Evolutionary conservation across 176 grass and related monocot genomes (phyloP).

Genomic region (Chloris gayana): DNA sequence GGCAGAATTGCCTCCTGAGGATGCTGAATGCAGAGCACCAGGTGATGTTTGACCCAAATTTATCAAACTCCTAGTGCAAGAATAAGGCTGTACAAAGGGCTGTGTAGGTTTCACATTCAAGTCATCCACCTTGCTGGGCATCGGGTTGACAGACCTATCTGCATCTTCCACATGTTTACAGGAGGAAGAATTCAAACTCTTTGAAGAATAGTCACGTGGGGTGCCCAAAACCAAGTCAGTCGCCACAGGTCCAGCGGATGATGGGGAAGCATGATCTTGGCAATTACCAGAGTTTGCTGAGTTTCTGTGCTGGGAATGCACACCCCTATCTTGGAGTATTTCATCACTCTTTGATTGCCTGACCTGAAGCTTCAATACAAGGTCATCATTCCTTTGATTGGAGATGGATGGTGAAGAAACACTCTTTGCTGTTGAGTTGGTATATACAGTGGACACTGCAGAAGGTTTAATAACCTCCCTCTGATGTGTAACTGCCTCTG

Average conservation of each 20-base stretch:
- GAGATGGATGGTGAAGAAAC: slow-evolving; percentile 56
- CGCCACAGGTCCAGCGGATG: slow-evolving; percentile 54
- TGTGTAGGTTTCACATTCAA: slow-evolving; percentile 44
- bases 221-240: slow-evolving; percentile 90
- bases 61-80: slow-evolving; percentile 33
- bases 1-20: slow-evolving; percentile 46
- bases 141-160: slow-evolving; percentile 30
- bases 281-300: slow-evolving; percentile 16
- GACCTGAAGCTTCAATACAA: slow-evolving; percentile 54
- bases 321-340: slow-evolving; percentile 42
- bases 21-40: slow-evolving; percentile 35
- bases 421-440: slow-evolving; percentile 39
- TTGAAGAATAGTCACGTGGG: slow-evolving; percentile 47
- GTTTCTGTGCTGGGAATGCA: slow-evolving; percentile 25
- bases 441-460: slow-evolving; percentile 26
- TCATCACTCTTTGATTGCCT: slow-evolving; percentile 66
- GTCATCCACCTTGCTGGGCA: slow-evolving; percentile 46
- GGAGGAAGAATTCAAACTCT: slow-evolving; percentile 35
- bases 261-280: slow-evolving; percentile 54
- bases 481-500: slow-evolving; percentile 22
- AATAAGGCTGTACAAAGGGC: slow-evolving; percentile 36
- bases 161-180: slow-evolving; percentile 36
- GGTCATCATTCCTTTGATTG: slow-evolving; percentile 57
- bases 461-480: slow-evolving; percentile 46
- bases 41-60: slow-evolving; percentile 39